Conservation (phyloP, 768 basidiomycete genomes). For the Coprinellus micaceus region DNA sequence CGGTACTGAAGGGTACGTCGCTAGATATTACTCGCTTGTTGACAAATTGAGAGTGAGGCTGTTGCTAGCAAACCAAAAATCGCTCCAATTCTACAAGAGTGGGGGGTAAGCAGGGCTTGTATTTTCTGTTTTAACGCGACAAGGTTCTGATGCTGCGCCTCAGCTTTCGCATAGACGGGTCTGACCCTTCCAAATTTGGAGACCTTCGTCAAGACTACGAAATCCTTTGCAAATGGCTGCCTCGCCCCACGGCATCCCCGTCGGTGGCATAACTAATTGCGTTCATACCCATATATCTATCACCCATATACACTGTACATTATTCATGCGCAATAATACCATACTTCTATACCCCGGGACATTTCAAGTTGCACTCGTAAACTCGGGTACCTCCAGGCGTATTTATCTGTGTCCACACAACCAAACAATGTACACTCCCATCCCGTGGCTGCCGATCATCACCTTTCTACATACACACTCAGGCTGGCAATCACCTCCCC, state of each 20-base stretch:
- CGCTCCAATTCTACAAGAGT: conserved; percentile 46
- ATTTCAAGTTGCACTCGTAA: too few relatives aligned
- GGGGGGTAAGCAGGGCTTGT: conserved; percentile 43
- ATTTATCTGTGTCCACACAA: conserved; percentile 10
- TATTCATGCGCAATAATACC: too few relatives aligned
- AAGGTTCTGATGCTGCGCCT: not conserved
- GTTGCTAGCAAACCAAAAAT: conserved; percentile 20
- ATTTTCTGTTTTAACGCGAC: not conserved
- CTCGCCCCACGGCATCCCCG: too few relatives aligned
- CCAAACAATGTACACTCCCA: conserved; percentile 7
- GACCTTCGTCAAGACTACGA: conserved; percentile 41
- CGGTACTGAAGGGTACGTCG: conserved; percentile 65
- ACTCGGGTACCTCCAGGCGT: too few relatives aligned
- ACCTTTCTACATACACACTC: not conserved
- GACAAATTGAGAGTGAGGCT: not conserved
- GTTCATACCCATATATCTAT: too few relatives aligned
- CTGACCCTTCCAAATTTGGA: conserved; percentile 42
- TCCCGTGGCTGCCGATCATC: conserved; percentile 6
- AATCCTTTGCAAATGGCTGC: conserved; percentile 36
- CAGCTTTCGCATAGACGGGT: conserved; percentile 54
- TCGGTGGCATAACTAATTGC: too few relatives aligned
- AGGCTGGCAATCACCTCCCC: conserved; percentile 3
- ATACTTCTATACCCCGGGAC: too few relatives aligned
- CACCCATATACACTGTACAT: too few relatives aligned
- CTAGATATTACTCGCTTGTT: not conserved